Base-by-base conservation (phyloP, 176 grass and related monocot genomes). In the Stipa capillata region DNA sequence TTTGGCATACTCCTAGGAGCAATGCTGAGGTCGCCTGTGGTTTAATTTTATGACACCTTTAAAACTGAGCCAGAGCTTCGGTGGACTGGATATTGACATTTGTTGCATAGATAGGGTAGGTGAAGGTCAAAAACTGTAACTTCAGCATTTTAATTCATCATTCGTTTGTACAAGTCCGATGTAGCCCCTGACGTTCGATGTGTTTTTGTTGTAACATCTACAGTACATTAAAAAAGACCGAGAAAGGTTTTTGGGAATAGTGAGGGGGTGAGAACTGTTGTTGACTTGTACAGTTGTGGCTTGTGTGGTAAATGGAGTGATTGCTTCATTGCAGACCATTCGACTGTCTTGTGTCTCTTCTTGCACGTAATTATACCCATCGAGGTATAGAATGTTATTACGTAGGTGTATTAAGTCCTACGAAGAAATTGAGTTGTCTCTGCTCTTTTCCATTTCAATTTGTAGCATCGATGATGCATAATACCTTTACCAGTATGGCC, bases 151-250 rank as follows among this genome's bases (percentile, higher is more conserved):
- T 35, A 50, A 74, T 68, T 74, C 70, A 59, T 74, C 50, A 84
- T 88, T 73, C 39, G 17, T 83, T 51, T 79, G 50, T 79, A 58
- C 31, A 52, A 34, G 44, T 15, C 47, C 35, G 2, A 40, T 64
- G 27, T 84, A 44, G 36, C 49, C 35, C 20, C 33, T 39, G 53
- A 62, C 4, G 27, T 49, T 12, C 58, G 66, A 15, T 4, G 3
- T 74, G 9, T 74, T 64, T 77, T 68, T 77, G 81, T 74, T 84
- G 86, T 88, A 88, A 28, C 51, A 74, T 74, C 43, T 45, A 50
- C 55, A 56, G 27, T 8, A 81, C 65, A 44, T 43, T 84, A 24
- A 36, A 55, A n/a, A 68, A 36, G 39, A 67, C 39, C 6, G 11
- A 6, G 16, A 20, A 64, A 53, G 61, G 47, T 55, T 83, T 74